Evolutionary conservation across 805 yeast species (phyloP).

Genomic region (Kockiozyma suomiensis): DNA sequence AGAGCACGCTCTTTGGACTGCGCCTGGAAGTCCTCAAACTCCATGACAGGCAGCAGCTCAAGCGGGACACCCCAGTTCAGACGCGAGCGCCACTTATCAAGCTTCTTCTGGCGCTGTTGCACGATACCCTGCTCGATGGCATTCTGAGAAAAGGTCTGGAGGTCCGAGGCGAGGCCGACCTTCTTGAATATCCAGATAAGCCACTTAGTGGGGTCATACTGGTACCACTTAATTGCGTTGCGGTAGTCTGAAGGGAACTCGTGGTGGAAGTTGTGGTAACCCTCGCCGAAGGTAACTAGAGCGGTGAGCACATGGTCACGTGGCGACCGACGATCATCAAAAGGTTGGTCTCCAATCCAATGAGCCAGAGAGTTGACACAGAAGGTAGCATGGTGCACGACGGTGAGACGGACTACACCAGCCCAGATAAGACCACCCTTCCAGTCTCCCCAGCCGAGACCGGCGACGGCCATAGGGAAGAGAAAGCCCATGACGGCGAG

Average conservation of each 20-base stretch:
- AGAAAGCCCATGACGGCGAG: conserved; percentile 56
- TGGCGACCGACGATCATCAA: conserved; percentile 73
- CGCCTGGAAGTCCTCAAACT: conserved; percentile 56
- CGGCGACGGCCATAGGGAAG: conserved; percentile 67
- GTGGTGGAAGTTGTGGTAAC: conserved; percentile 91
- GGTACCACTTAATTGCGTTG: conserved; percentile 68
- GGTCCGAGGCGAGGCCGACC: conserved; percentile 61
- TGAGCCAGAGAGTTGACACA: conserved; percentile 84
- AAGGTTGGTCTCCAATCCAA: conserved; percentile 70
- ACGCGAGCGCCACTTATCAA: conserved; percentile 74
- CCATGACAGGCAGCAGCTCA: conserved; percentile 74
- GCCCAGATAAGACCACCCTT: conserved; percentile 77
- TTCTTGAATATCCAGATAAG: conserved; percentile 55
- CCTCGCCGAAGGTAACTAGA: conserved; percentile 81
- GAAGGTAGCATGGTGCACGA: conserved; percentile 79
- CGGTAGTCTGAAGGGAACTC: conserved; percentile 92
- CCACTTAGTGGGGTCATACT: conserved; percentile 88
- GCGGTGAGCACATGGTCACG: conserved; percentile 66
- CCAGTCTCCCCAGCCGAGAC: conserved; percentile 71
- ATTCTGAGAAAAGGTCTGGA: conserved; percentile 59
- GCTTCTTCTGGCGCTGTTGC: conserved; percentile 78
- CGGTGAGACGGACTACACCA: conserved; percentile 69
- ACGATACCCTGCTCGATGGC: conserved; percentile 71
- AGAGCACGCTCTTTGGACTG: conserved; percentile 60
- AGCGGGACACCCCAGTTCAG: conserved; percentile 95